These are phyloP conservation scores for Colletotrichum scovillei DNA, from an alignment of 2,329 filamentous ascomycete species.

Conservation along the genomic window DNA sequence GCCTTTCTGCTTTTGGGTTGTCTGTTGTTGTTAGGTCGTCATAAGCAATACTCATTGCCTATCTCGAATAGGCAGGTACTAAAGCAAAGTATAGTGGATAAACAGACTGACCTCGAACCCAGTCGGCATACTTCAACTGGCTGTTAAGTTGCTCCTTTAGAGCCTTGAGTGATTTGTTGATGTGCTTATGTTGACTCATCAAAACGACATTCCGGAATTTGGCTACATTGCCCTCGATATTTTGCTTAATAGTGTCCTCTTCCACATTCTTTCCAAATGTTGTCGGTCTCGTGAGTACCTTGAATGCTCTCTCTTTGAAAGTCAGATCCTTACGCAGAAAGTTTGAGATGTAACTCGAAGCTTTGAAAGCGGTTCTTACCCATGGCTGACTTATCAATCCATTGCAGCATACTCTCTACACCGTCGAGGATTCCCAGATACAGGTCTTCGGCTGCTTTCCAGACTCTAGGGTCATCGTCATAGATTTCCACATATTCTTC, in stretches of 20 bases:
- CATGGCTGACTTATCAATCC: slow-evolving; percentile 19
- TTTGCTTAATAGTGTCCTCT: slow-evolving; percentile 3
- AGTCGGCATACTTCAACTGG: not conserved
- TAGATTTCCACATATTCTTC: slow-evolving; percentile 10
- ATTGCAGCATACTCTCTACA: slow-evolving; percentile 8
- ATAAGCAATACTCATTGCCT: too few species aligned
- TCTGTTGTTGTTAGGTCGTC: not conserved
- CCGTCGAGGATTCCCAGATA: slow-evolving; percentile 19
- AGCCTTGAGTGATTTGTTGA: not conserved
- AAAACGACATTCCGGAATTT: not conserved
- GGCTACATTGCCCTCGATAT: slow-evolving; percentile 7
- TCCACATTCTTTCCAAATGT: slow-evolving; percentile 9
- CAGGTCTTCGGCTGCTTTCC: slow-evolving; percentile 8
- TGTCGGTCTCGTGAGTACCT: not conserved
- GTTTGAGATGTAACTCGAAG: too few species aligned
- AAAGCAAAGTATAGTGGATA: too few species aligned
- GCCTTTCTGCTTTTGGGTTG: not conserved
- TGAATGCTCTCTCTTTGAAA: slow-evolving; percentile 8
- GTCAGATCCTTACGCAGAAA: too few species aligned
- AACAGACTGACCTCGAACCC: not conserved
- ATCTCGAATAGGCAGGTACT: too few species aligned
- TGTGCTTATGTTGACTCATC: not conserved
- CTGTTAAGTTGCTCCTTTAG: not conserved
- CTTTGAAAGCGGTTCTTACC: not conserved
- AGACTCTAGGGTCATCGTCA: slow-evolving; percentile 6